Conservation (phyloP, 1,139 yeast species). For the Arxiozyma telluris region DNA sequence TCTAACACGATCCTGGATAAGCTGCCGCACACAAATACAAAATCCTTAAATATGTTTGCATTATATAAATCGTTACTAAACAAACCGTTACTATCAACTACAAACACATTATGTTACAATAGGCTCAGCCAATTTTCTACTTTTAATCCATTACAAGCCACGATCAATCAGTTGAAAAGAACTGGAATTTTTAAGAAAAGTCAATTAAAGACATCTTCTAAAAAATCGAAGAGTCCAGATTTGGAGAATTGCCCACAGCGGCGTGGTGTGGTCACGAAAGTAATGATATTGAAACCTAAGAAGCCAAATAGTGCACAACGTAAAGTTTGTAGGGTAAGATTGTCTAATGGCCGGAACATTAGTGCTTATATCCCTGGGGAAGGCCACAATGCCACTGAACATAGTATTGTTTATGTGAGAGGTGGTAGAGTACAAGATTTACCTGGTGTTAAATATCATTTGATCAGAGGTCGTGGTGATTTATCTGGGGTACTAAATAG, state of each 20-base stretch:
- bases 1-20: no score
- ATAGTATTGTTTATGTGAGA: slow-evolving; percentile 87
- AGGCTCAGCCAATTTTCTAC: slow-evolving; percentile 7
- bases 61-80: no score
- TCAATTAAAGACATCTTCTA: slow-evolving; percentile 43
- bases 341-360: slow-evolving; percentile 80
- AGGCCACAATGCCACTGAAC: slow-evolving; percentile 98
- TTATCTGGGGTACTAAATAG: slow-evolving; percentile 93
- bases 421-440: slow-evolving; percentile 98
- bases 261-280: slow-evolving; percentile 91
- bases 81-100: neutral
- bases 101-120: neutral
- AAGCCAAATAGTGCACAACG: slow-evolving; percentile 98
- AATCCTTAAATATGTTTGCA: neutral
- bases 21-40: neutral
- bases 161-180: slow-evolving; percentile 63
- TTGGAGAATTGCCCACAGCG: slow-evolving; percentile 72
- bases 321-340: slow-evolving; percentile 90
- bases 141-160: slow-evolving; percentile 37
- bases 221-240: slow-evolving; percentile 64
- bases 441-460: slow-evolving; percentile 95
- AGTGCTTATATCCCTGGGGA: slow-evolving; percentile 97
- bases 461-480: slow-evolving; percentile 82
- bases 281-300: slow-evolving; percentile 91
- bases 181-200: slow-evolving; percentile 62